phyloP scores from a whole-genome alignment of 352 stramenopile genomes.

The Pythium grandisporangium region DNA sequence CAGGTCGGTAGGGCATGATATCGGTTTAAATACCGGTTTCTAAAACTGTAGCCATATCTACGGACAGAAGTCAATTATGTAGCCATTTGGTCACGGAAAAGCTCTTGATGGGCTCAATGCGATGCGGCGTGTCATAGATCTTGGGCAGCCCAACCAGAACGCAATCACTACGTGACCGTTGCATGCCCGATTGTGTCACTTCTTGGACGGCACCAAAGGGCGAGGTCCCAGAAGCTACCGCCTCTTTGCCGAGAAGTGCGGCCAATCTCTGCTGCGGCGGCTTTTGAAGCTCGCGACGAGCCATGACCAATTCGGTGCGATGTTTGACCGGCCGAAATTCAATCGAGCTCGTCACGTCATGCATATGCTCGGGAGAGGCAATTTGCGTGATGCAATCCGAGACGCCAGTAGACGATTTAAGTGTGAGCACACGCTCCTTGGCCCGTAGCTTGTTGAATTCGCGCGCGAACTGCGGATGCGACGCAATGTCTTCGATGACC shows the following conservation, averaged over 20 bases:
- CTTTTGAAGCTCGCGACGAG: conserved; percentile 39
- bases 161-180: conserved; percentile 13
- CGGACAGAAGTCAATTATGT: no score
- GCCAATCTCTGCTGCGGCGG: conserved; percentile 25
- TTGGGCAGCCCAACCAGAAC: conserved; percentile 7
- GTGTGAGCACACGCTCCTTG: conserved; percentile 48
- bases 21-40: no score
- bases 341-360: conserved; percentile 21
- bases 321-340: conserved; percentile 42
- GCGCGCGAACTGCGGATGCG: conserved; percentile 23
- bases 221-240: conserved; percentile 9
- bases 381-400: conserved; percentile 41
- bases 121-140: conserved; percentile 13
- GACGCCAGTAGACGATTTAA: conserved; percentile 52
- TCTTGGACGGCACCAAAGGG: conserved; percentile 16
- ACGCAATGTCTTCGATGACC: conserved; percentile 39
- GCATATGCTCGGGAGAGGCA: conserved; percentile 10
- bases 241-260: conserved; percentile 5
- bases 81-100: conserved; percentile 24
- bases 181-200: conserved; percentile 1
- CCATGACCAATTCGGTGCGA: conserved; percentile 36
- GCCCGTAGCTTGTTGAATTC: conserved; percentile 45
- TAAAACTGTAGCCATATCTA: no score
- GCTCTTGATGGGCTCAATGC: conserved; percentile 14
- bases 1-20: no score